Evolutionary conservation across 768 basidiomycete species (phyloP), one percentile per base, ranked within the genome.

Genomic region (Serendipita vermifera): DNA sequence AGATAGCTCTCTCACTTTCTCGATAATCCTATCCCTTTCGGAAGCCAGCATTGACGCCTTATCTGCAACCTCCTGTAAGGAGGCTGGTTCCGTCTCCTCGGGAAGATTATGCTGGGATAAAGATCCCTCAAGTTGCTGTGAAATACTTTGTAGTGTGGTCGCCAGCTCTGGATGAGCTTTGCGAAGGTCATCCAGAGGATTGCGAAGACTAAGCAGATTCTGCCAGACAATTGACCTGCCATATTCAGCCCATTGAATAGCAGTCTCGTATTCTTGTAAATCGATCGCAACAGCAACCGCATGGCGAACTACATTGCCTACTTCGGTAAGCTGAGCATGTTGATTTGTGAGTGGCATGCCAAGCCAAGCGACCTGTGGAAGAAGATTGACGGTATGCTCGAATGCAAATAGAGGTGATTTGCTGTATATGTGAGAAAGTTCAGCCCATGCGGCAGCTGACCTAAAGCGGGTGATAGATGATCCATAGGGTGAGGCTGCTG

Each of bases 241-340:
- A 14, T 39, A 35, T 20, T 59, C 58, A 15, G 56, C 3, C 33
- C 55, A 33, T 43, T 59, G 55, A 31, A 59, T 1, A 24, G 58
- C 58, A 27, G 56, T 38, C 20, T 56, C 38, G 17, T 5, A 29
- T 13, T 15, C 24, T 13, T 22, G 15, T 17, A 59, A 15, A 6
- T 40, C 38, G 3, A 59, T 56, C 3, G 58, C 56, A 22, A 20
- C 26, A 13, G 57, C 35, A 2, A 55, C 55, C 3, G 58, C 58
- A 13, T 59, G 17, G 17, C 39, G 39, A 41, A n/a, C 39, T 20
- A n/a, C 26, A 2, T 26, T 26, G 15, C 39, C 39, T n/a, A 41
- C 15, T 3, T 6, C 17, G 1, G 15, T 7, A 26, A 41, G 39
- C 17, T 41, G 39, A 20, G 17, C 17, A 26, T 41, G 39, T 17